Conservation (phyloP, 2,329 filamentous ascomycete genomes). For the Sporothrix sp. region DNA sequence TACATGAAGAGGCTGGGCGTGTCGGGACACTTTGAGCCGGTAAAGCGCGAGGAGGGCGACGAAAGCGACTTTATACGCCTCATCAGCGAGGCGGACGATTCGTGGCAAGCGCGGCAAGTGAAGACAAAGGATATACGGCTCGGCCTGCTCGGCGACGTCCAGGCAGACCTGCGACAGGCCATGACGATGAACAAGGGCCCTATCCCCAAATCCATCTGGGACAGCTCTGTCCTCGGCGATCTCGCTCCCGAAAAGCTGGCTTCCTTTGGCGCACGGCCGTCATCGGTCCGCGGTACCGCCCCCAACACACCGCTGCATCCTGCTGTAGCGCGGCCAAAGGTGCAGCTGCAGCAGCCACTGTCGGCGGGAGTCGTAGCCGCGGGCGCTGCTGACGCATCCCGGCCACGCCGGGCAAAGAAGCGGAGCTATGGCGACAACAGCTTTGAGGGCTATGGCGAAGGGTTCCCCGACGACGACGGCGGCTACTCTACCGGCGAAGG, state of each 20-base stretch:
- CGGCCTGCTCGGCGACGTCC: constrained; percentile 39
- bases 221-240: constrained; percentile 49
- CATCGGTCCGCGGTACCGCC: constrained; percentile 39
- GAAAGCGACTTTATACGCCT: constrained; percentile 45
- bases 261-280: constrained; percentile 28
- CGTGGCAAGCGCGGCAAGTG: constrained; percentile 46
- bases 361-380: constrained; percentile 25
- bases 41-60: constrained; percentile 44
- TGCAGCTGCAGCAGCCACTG: constrained; percentile 19
- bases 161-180: constrained; percentile 39
- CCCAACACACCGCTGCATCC: constrained; percentile 41
- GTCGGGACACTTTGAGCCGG: constrained; percentile 50
- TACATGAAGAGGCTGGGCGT: constrained; percentile 56
- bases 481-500: constrained; percentile 65
- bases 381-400: constrained; percentile 35
- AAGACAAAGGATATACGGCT: constrained; percentile 44
- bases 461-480: constrained; percentile 57
- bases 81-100: constrained; percentile 41
- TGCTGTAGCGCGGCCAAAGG: constrained; percentile 30
- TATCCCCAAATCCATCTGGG: constrained; percentile 46
- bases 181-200: constrained; percentile 48
- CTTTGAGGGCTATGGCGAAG: constrained; percentile 65
- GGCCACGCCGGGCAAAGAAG: constrained; percentile 60
- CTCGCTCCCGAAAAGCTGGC: constrained; percentile 34
- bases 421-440: constrained; percentile 65